A percentile compares a stretch with the other conserved stretches of the same genome.
These are phyloP conservation scores for Spathaspora hagerdaliae DNA, from an alignment of 805 yeast genomes.

Conservation along the genomic window DNA sequence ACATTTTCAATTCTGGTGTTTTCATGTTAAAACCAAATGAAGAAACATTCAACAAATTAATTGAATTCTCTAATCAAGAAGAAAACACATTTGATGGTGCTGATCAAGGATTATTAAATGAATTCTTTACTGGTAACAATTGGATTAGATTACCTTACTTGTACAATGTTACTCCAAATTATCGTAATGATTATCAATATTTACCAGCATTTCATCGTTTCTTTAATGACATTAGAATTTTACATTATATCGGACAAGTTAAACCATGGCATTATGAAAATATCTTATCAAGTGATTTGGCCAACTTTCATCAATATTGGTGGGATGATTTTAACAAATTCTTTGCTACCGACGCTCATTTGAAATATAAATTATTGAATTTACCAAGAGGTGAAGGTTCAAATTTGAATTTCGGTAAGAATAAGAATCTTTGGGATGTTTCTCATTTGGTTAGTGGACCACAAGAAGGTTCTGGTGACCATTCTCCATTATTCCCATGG, in stretches of 20 bases:
- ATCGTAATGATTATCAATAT: constrained; percentile 27
- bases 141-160: constrained; percentile 31
- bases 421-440: constrained; percentile 20
- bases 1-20: constrained; percentile 28
- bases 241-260: constrained; percentile 29
- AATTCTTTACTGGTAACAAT: constrained; percentile 24
- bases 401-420: constrained; percentile 16
- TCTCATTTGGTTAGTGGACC: not conserved
- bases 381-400: constrained; percentile 19
- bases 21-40: constrained; percentile 19
- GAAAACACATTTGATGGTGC: constrained; percentile 31
- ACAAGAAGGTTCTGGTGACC: not conserved
- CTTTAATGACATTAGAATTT: constrained; percentile 21
- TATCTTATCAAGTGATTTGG: constrained; percentile 13
- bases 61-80: constrained; percentile 7
- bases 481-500: constrained; percentile 26
- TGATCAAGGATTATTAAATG: constrained; percentile 35
- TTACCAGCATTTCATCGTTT: constrained; percentile 30
- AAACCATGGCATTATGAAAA: constrained; percentile 29
- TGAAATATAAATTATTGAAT: constrained; percentile 12
- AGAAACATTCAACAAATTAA: constrained; percentile 14
- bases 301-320: constrained; percentile 24
- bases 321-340: constrained; percentile 24
- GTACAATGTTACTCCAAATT: constrained; percentile 31
- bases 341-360: constrained; percentile 12